Conservation (phyloP, 371 early-diverging fungal species). For the Mucor plumbeus region DNA sequence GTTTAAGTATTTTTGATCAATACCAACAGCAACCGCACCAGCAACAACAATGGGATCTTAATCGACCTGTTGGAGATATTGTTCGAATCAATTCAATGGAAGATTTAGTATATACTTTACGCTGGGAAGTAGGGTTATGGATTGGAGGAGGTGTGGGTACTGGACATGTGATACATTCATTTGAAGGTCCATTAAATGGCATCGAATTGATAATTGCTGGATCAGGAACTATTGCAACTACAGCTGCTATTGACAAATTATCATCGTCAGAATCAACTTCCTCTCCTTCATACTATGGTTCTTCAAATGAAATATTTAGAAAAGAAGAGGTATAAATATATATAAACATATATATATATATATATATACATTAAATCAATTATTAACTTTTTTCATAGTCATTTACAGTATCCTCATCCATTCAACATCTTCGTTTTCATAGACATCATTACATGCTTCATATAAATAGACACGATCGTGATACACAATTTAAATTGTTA, state of each 20-base stretch:
- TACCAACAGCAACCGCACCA: not conserved
- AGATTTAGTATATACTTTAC: constrained; percentile 1
- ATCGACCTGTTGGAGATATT: not conserved
- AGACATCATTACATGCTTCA: constrained; percentile 23
- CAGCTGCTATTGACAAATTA: not conserved
- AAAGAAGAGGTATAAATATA: not conserved
- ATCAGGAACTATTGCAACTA: constrained; percentile 18
- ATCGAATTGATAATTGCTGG: constrained; percentile 32
- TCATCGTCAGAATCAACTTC: not conserved
- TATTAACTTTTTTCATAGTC: not conserved
- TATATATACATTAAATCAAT: not conserved
- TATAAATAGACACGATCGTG: constrained; percentile 12
- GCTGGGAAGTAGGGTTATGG: constrained; percentile 26
- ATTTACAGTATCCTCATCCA: not conserved
- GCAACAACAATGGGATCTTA: not conserved
- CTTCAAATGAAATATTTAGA: not conserved
- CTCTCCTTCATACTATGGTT: not conserved
- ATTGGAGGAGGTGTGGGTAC: constrained; percentile 33
- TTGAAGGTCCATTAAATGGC: constrained; percentile 20
- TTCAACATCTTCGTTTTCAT: constrained; percentile 1
- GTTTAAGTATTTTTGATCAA: not conserved
- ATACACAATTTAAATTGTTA: constrained; percentile 17
- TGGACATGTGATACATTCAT: constrained; percentile 30
- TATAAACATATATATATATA: not conserved
- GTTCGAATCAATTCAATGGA: constrained; percentile 1